phyloP scores from a whole-genome alignment of 2,329 filamentous ascomycete species.

The Phoma sp. region DNA sequence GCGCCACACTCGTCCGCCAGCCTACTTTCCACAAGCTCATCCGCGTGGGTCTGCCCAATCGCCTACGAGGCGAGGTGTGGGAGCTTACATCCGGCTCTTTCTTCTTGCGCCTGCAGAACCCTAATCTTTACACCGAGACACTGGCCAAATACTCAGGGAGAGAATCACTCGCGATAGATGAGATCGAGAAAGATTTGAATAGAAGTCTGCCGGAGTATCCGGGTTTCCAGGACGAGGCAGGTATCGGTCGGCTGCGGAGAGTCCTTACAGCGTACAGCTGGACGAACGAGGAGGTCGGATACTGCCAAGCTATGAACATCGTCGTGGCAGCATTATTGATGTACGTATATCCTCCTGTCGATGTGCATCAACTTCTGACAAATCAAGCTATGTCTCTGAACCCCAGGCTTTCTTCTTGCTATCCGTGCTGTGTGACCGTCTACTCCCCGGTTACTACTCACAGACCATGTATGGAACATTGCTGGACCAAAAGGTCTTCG shows the following conservation, averaged over 20 bases:
- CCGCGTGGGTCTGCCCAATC: slow-evolving; percentile 90
- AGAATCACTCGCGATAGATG: slow-evolving; percentile 93
- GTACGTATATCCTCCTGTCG: slow-evolving; percentile 50
- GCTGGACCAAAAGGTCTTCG: slow-evolving; percentile 95
- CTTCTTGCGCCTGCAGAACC: slow-evolving; percentile 84
- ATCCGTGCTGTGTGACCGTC: slow-evolving; percentile 86
- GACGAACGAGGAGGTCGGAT: slow-evolving; percentile 93
- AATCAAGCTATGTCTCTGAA: slow-evolving; percentile 85
- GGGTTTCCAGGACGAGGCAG: slow-evolving; percentile 94
- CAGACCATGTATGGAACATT: slow-evolving; percentile 99
- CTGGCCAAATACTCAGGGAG: slow-evolving; percentile 81
- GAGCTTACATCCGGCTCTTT: slow-evolving; percentile 91
- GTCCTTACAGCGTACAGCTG: slow-evolving; percentile 98
- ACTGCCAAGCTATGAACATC: slow-evolving; percentile 99
- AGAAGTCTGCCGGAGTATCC: slow-evolving; percentile 96
- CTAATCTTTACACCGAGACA: slow-evolving; percentile 82
- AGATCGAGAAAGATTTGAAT: slow-evolving; percentile 98
- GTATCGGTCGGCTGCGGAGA: slow-evolving; percentile 84
- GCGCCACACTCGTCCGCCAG: slow-evolving; percentile 88
- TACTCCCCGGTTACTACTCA: slow-evolving; percentile 96
- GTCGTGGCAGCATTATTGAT: slow-evolving; percentile 97
- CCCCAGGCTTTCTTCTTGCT: slow-evolving; percentile 93
- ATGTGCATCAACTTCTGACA: slow-evolving; percentile 33
- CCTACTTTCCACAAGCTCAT: slow-evolving; percentile 98
- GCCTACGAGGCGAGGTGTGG: slow-evolving; percentile 93